phyloP scores from a whole-genome alignment of 2,329 filamentous ascomycete species.

The Pseudocercospora macadamiae region DNA sequence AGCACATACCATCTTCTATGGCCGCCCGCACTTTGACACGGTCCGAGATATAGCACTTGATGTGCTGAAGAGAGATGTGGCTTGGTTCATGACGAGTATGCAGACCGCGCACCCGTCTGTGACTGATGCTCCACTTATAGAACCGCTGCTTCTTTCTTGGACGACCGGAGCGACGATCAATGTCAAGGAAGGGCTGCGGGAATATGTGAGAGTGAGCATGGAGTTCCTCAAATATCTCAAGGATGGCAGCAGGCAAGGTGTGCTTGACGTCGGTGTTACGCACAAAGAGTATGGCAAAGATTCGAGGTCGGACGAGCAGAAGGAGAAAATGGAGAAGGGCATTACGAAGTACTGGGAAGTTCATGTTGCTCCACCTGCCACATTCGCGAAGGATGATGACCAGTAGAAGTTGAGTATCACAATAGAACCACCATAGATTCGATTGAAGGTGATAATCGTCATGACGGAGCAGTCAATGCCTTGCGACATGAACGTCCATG shows the following conservation, averaged over 20 bases:
- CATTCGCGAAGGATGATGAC: slow-evolving; percentile 13
- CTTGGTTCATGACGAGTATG: slow-evolving; percentile 46
- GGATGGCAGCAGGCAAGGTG: slow-evolving; percentile 45
- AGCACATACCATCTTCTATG: slow-evolving; percentile 59
- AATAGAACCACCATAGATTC: no score
- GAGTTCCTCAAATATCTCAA: slow-evolving; percentile 57
- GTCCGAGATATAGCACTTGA: slow-evolving; percentile 53
- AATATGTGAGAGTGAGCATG: slow-evolving; percentile 62
- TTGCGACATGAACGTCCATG: no score
- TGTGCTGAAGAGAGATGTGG: slow-evolving; percentile 47
- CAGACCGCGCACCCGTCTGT: slow-evolving; percentile 59
- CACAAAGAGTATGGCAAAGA: slow-evolving; percentile 39
- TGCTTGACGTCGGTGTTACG: slow-evolving; percentile 54
- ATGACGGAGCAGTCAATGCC: no score
- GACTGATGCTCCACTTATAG: slow-evolving; percentile 65
- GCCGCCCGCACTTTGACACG: slow-evolving; percentile 64
- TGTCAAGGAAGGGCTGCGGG: slow-evolving; percentile 56
- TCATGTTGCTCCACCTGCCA: slow-evolving; percentile 35
- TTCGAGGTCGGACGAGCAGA: slow-evolving; percentile 23
- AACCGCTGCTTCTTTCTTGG: slow-evolving; percentile 61
- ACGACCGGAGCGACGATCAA: slow-evolving; percentile 62
- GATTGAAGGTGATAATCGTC: no score
- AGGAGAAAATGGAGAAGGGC: slow-evolving; percentile 21
- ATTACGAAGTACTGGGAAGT: slow-evolving; percentile 43
- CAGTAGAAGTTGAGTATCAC: no score